phyloP scores from a whole-genome alignment of 805 yeast genomes.

The Sugiyamaella chiloensis region DNA sequence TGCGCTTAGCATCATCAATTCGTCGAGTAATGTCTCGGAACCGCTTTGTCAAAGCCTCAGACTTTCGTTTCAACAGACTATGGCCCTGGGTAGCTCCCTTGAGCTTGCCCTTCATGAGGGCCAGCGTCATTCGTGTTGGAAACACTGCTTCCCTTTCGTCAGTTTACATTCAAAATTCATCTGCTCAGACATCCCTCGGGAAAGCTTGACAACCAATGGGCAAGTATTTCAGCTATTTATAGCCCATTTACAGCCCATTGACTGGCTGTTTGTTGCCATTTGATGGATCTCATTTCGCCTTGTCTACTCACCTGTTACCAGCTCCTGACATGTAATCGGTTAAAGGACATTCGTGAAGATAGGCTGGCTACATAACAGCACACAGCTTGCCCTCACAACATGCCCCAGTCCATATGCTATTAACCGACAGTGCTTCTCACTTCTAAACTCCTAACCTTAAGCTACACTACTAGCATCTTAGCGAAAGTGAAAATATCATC shows the following conservation, averaged over 20 bases:
- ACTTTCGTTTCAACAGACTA: slow-evolving; percentile 86
- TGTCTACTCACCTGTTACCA: slow-evolving; percentile 45
- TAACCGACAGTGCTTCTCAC: neutral
- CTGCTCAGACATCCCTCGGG: neutral
- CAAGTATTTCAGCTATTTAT: neutral
- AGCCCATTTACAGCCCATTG: neutral
- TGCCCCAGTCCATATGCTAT: neutral
- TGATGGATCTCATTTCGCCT: neutral
- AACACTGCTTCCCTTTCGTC: slow-evolving; percentile 81
- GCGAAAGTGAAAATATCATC: too few relatives aligned
- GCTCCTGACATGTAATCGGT: slow-evolving; percentile 74
- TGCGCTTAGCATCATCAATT: slow-evolving; percentile 91
- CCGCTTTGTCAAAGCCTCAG: slow-evolving; percentile 94
- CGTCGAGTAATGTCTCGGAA: slow-evolving; percentile 93
- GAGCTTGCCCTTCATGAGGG: slow-evolving; percentile 89
- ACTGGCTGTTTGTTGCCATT: too few relatives aligned
- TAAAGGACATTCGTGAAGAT: too few relatives aligned
- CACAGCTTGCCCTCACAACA: neutral
- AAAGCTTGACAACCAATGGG: too few relatives aligned
- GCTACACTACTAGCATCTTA: too few relatives aligned
- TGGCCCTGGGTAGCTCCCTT: slow-evolving; percentile 98
- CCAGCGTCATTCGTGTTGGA: slow-evolving; percentile 96
- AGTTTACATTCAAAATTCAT: slow-evolving; percentile 7
- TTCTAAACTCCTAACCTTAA: too few relatives aligned
- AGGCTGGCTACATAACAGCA: too few relatives aligned